Percentiles rank a stretch among this genome's conserved stretches.
phyloP scores from a whole-genome alignment of 1,284 basidiomycete species.

The Phenoliferia sp. region DNA sequence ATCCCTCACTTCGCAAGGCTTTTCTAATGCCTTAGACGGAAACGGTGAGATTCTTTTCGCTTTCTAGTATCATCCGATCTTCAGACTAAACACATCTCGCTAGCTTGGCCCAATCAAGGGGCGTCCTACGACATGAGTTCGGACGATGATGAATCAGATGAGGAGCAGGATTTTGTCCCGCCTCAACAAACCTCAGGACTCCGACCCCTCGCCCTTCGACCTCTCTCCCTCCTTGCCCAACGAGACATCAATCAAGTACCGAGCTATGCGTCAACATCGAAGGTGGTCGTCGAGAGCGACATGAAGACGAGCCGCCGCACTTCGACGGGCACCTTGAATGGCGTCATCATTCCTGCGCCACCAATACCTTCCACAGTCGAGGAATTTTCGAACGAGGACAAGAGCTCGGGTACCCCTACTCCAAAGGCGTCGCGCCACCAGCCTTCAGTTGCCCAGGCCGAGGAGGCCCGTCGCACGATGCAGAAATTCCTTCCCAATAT shows the following conservation, averaged over 20 bases:
- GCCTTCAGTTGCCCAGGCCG: background rate
- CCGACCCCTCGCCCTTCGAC: background rate
- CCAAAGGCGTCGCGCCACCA: background rate
- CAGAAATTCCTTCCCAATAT: background rate
- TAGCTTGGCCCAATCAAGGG: slow-evolving; percentile 6
- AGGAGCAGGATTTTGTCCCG: background rate
- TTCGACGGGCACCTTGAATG: background rate
- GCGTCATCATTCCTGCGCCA: background rate
- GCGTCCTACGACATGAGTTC: background rate
- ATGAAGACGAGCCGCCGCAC: background rate
- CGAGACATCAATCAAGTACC: slow-evolving; percentile 5
- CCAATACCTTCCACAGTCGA: slow-evolving; percentile 5
- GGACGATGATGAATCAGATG: background rate
- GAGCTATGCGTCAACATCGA: background rate
- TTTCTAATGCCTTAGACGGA: slow-evolving; percentile 8
- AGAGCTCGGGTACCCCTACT: slow-evolving; percentile 7
- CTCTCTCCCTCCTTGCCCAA: slow-evolving; percentile 13
- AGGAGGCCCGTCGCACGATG: background rate
- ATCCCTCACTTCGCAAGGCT: slow-evolving; percentile 10
- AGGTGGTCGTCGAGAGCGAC: slow-evolving; percentile 10
- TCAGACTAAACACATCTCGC: background rate
- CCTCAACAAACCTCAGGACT: no score
- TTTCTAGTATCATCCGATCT: background rate
- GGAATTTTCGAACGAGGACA: slow-evolving; percentile 15
- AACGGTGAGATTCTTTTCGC: background rate